Base-by-base conservation (phyloP, 2,329 filamentous ascomycete genomes). In the Alternaria viburni region DNA sequence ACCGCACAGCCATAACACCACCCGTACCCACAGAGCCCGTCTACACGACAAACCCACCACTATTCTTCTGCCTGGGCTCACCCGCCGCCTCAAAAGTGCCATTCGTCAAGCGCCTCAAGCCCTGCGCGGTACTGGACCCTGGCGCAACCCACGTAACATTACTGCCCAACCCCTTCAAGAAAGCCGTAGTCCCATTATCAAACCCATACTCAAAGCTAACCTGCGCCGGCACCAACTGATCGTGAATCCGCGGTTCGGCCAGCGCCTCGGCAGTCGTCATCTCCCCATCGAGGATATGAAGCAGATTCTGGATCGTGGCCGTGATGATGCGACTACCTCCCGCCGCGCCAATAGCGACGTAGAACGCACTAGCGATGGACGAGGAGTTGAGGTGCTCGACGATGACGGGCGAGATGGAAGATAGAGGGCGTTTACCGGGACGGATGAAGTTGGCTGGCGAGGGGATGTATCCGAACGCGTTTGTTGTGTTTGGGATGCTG, bases 291-390 rank as follows among this genome's bases (percentile, higher is more conserved):
- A 97, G 81, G 6, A 92, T 85, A 73, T 93, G 87, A 81, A 92
- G 90, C 6, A 93, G 81, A 43, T 89, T 89, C 75, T 93, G 92
- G 8, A 93, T 85, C 0, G 91, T 94, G 4, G 91, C 82, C 0
- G 92, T 95, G 75, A 94, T 93, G 81, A 97, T 97, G 26, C 92
- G 87, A 19, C 89, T 92, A 4, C 93, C 93, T 30, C 93, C 93
- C 0, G 93, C 92, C 0, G 92, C 90, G 44, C 93, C 93, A 8
- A 92, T 86, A 58, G 88, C 83, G 60, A 91, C 87, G 74, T 90
- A 90, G 1, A 96, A 84, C 0, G 77, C 71, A 23, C 69, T 59
- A 9, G 62, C 61, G 8, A 59, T 23, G 65, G 59, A 52, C 1
- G 83, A 85, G 17, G 88, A 86, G 71, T 90, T 89, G 43, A 74